Conservation (phyloP, 2,329 filamentous ascomycete species). For the Blastomyces gilchristii region DNA sequence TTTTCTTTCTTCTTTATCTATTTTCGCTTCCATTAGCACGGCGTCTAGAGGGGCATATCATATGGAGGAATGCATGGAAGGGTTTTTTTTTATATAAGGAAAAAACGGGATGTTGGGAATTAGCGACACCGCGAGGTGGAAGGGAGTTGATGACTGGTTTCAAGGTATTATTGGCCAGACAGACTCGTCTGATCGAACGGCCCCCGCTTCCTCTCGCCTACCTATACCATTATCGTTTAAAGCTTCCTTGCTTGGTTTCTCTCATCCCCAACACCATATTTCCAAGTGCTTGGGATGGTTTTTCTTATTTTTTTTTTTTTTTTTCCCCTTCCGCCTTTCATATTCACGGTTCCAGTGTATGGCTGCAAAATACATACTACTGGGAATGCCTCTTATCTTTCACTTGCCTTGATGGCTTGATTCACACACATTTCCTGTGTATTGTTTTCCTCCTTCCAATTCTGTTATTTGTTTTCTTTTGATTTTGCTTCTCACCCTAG, state of each 20-base stretch:
- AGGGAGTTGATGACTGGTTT: background rate
- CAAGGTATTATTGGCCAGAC: background rate
- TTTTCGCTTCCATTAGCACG: constrained; percentile 2
- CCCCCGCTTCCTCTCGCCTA: background rate
- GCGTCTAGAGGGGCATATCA: constrained; percentile 1
- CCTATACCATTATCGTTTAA: background rate
- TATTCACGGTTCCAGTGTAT: background rate
- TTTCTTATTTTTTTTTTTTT: background rate
- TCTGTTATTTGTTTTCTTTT: background rate
- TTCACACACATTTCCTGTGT: background rate
- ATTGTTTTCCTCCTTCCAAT: background rate
- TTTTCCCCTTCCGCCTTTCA: background rate
- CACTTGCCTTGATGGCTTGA: background rate
- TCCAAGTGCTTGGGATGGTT: background rate
- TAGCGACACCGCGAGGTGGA: background rate
- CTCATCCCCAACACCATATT: background rate
- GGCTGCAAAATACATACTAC: background rate
- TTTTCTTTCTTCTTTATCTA: background rate
- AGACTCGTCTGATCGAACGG: background rate
- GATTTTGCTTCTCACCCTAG: background rate
- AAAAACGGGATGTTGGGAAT: constrained; percentile 7
- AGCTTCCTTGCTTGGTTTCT: background rate
- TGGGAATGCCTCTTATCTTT: background rate
- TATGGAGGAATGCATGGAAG: background rate
- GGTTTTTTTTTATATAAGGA: constrained; percentile 2